phyloP scores from a whole-genome alignment of 2,329 filamentous ascomycete species.

The Eutypella sp. region DNA sequence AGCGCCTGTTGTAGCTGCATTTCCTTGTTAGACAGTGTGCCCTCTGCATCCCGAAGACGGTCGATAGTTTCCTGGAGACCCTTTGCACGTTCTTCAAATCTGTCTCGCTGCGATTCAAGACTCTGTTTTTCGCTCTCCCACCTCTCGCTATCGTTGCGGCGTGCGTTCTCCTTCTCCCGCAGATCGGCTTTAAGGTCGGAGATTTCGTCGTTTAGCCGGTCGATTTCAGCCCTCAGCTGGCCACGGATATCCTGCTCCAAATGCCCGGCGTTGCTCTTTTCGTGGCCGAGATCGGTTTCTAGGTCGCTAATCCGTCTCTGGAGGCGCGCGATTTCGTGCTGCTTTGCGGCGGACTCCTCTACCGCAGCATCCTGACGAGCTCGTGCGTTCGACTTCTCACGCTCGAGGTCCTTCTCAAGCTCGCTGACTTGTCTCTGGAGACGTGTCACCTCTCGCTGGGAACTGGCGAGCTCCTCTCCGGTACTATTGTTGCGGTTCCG shows the following conservation, averaged over 20 bases:
- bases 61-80: conserved; percentile 68
- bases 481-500: conserved; percentile 56
- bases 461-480: conserved; percentile 32
- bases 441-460: conserved; percentile 17
- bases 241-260: conserved; percentile 55
- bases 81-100: conserved; percentile 61
- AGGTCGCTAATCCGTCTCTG: conserved; percentile 43
- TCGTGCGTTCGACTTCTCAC: conserved; percentile 64
- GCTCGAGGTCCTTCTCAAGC: conserved; percentile 19
- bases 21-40: conserved; percentile 63
- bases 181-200: conserved; percentile 59
- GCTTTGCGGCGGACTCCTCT: conserved; percentile 59
- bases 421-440: conserved; percentile 17
- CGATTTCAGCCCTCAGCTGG: conserved; percentile 50
- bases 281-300: conserved; percentile 43
- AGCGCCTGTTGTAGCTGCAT: conserved; percentile 62
- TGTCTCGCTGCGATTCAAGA: conserved; percentile 60
- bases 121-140: conserved; percentile 65
- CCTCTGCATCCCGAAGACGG: conserved; percentile 62
- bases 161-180: conserved; percentile 64
- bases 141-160: conserved; percentile 66
- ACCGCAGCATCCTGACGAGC: conserved; percentile 62
- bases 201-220: conserved; percentile 48
- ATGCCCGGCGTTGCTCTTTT: conserved; percentile 53
- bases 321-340: conserved; percentile 54